Conservation (phyloP, 1,139 yeast genomes). For the Saccharomycopsis hybrid region DNA sequence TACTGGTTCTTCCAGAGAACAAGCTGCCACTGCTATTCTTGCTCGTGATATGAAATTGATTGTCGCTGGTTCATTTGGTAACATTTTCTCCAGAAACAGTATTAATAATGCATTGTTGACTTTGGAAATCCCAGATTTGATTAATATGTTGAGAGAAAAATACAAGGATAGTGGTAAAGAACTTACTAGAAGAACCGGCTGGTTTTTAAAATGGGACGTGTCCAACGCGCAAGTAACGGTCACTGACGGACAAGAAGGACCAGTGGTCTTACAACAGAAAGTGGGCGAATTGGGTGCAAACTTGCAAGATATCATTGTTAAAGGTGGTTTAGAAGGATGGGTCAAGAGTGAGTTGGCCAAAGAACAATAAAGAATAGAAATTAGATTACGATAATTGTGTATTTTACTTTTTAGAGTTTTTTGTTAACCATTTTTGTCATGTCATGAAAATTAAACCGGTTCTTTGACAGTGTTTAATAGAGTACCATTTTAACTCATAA, state of each 20-base stretch:
- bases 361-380: neutral
- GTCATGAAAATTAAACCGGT: too few relatives aligned
- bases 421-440: too few relatives aligned
- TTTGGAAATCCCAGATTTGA: conserved; percentile 83
- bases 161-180: conserved; percentile 48
- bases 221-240: conserved; percentile 75
- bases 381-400: too few relatives aligned
- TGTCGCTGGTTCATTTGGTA: conserved; percentile 96
- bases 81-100: conserved; percentile 90
- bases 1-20: conserved; percentile 98
- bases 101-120: conserved; percentile 94
- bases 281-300: conserved; percentile 96
- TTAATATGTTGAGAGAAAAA: conserved; percentile 65
- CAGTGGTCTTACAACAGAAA: conserved; percentile 65
- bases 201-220: conserved; percentile 91
- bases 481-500: too few relatives aligned
- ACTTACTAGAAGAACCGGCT: conserved; percentile 89
- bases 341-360: conserved; percentile 62
- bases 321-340: conserved; percentile 99
- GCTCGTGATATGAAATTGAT: conserved; percentile 91
- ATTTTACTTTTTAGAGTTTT: too few relatives aligned
- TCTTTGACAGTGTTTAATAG: too few relatives aligned
- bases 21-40: conserved; percentile 94
- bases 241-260: conserved; percentile 45
- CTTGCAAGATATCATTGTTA: conserved; percentile 90